Base-by-base conservation (phyloP, 2,329 filamentous ascomycete species). In the Blastomyces gilchristii region DNA sequence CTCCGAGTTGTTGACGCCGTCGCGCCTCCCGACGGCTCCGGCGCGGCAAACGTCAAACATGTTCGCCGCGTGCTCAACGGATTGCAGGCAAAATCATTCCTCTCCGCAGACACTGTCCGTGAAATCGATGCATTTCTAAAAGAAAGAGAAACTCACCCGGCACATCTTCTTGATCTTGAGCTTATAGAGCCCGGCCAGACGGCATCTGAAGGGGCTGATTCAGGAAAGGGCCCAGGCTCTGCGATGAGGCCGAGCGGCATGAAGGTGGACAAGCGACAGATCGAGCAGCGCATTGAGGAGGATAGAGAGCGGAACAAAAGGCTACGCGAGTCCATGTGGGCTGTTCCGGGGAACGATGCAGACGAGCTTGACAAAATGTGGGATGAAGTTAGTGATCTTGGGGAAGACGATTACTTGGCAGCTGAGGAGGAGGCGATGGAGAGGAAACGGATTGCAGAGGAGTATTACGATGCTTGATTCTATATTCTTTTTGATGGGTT, bases 231-330 rank as follows among this genome's bases (percentile, higher is more conserved):
- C 28, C 53, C 65, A 66, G 41, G 68, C 67, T 61, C 63, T 66
- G 8, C 73, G 54, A 16, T 37, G 11, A 57, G 54, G 37, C 68
- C 64, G 68, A 0, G 78, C 76, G 61, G 79, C 78, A 75, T 80
- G 54, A 79, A 81, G 60, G 74, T 94, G 60, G 90, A 97, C 71
- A 94, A 93, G 76, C 84, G 88, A 63, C 90, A 96, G 77, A 89
- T 97, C 61, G 92, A 97, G 77, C 92, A 97, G 78, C 83, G 94
- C 50, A 96, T 99, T 66, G 95, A 99, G 70, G 95, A 99, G 76
- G 94, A 99, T 75, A 82, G 94, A 3, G 94, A 99, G 75, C 81
- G 94, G 53, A 95, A 99, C 75, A 99, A 99, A 80, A 81, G 93
- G 53, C 80, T 93, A 70, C 81, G 94, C 28, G 94, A 99, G 77